Percentiles rank a stretch among this genome's conserved stretches.
Evolutionary conservation across 2,329 filamentous ascomycete genomes (phyloP).

Genomic region (Sarocladiaceae sp.): DNA sequence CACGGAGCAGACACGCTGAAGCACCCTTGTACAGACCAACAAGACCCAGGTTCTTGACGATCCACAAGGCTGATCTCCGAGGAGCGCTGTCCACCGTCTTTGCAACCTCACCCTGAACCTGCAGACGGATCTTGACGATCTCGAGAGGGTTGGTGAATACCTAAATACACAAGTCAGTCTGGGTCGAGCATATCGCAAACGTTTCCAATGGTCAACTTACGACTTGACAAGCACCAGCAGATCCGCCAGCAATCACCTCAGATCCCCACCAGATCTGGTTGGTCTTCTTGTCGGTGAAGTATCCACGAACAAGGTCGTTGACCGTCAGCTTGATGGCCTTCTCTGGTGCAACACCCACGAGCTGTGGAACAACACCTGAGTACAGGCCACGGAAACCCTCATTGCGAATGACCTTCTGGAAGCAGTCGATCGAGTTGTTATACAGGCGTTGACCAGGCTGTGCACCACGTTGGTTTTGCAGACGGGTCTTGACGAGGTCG

Average conservation of each 20-base stretch:
- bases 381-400: slow-evolving; percentile 88
- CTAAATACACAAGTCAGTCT: too few species aligned
- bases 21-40: slow-evolving; percentile 96
- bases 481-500: slow-evolving; percentile 94
- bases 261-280: slow-evolving; percentile 57
- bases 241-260: slow-evolving; percentile 83
- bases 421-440: slow-evolving; percentile 96
- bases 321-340: slow-evolving; percentile 99
- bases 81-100: slow-evolving; percentile 78
- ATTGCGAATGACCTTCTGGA: slow-evolving; percentile 85
- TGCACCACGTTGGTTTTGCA: slow-evolving; percentile 90
- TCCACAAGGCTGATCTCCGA: slow-evolving; percentile 94
- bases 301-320: slow-evolving; percentile 81
- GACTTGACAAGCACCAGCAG: slow-evolving; percentile 91
- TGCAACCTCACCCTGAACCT: slow-evolving; percentile 92
- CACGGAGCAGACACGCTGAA: slow-evolving; percentile 85
- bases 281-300: slow-evolving; percentile 69
- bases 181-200: too few species aligned
- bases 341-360: slow-evolving; percentile 96
- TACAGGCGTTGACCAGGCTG: slow-evolving; percentile 83
- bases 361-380: slow-evolving; percentile 88
- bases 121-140: slow-evolving; percentile 97
- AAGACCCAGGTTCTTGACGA: slow-evolving; percentile 89
- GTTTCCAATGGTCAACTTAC: too few species aligned
- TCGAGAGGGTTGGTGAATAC: slow-evolving; percentile 97